Percentiles rank a stretch among this genome's conserved stretches.
phyloP scores from a whole-genome alignment of 2,329 filamentous ascomycete species.

The Berkeleyomyces rouxiae region DNA sequence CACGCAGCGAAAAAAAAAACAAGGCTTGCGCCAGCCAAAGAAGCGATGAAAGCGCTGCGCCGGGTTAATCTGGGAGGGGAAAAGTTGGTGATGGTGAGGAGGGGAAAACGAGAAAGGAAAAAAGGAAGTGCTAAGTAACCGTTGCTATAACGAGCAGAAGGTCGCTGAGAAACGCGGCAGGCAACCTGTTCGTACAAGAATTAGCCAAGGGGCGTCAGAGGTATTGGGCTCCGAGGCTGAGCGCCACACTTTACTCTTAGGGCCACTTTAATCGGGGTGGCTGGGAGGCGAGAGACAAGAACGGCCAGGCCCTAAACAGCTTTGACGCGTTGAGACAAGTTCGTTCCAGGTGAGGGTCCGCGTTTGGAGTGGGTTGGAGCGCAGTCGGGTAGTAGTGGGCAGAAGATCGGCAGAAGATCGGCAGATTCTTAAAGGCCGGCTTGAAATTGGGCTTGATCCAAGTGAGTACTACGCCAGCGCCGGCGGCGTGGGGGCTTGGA shows the following conservation, averaged over 20 bases:
- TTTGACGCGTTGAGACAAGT: background rate
- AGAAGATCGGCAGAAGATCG: background rate
- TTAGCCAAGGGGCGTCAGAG: no score
- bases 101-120: constrained; percentile 4
- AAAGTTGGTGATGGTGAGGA: background rate
- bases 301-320: background rate
- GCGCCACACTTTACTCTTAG: background rate
- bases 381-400: background rate
- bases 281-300: background rate
- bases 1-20: background rate
- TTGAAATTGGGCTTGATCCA: no score
- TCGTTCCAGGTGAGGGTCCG: background rate
- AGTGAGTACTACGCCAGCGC: no score
- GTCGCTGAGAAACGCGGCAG: background rate
- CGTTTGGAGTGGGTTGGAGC: background rate
- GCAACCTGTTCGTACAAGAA: background rate
- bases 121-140: background rate
- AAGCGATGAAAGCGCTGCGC: background rate
- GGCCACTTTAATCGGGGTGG: constrained; percentile 4
- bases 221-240: background rate
- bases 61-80: background rate
- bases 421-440: background rate
- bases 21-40: background rate
- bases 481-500: no score
- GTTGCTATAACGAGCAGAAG: constrained; percentile 1